Evolutionary conservation across 371 early-diverging fungal species (phyloP), one percentile per base, ranked within the genome.

Genomic region (Homolaphlyctis polyrhiza): DNA sequence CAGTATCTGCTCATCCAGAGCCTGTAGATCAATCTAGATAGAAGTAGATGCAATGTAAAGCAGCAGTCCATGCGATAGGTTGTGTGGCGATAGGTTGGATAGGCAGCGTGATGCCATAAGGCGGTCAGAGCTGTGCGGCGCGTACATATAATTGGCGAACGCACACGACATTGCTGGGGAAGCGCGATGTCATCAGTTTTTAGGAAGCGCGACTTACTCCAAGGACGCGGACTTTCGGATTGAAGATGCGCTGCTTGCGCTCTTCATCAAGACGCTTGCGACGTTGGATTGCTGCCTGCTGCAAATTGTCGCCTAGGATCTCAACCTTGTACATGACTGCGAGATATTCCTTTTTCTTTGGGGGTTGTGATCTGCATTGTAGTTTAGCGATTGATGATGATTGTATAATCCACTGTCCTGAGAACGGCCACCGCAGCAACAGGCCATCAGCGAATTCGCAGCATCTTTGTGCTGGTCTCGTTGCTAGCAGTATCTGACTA

Each of bases 241-340:
- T 74, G 62, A 83, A 83, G 58, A 83, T 77, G 6, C 81, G 67
- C 61, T 72, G 29, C 68, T 78, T 83, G 23, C 83, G 66, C 49
- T 83, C 83, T 58, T 71, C 73, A 48, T 83, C 82, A 14, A 79
- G 65, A 30, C 71, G 69, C 50, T 71, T 69, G 8, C 81, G 65
- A 8, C 83, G 67, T 43, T 54, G 27, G 43, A 81, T 77, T 18
- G 81, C 81, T 14, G 72, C 75, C 21, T 77, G 65, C 62, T 78
- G 69, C 28, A 78, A 61, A 13, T 48, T 64, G 55, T 80, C 80
- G 25, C 67, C 49, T 5, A 68, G 70, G 35, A 79, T 75, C 63
- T 81, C 83, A 60, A 81, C 78, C 49, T 74, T 76, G 73, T 79
- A 82, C 81, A 82, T 82, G 52, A 23, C 61, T 55, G 47, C 23